These are phyloP conservation scores for Heterobasidion parviporum DNA, from an alignment of 1,284 basidiomycete genomes.

Conservation along the genomic window DNA sequence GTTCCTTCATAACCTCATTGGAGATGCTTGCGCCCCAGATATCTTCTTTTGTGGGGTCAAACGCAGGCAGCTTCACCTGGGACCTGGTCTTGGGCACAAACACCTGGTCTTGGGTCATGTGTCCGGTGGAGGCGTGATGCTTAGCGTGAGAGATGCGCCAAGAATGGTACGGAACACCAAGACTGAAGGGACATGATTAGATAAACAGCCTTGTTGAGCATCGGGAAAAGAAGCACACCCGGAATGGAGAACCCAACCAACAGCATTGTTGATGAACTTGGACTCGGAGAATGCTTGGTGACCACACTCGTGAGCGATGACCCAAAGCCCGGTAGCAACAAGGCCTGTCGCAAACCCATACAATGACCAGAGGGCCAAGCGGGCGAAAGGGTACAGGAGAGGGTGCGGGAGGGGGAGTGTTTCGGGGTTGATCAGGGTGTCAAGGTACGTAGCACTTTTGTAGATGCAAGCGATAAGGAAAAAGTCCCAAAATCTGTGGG, in stretches of 20 bases:
- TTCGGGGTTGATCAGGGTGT: constrained; percentile 53
- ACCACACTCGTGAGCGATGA: constrained; percentile 87
- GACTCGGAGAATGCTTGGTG: constrained; percentile 98
- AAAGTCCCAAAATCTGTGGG: constrained; percentile 64
- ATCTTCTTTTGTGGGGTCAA: constrained; percentile 66
- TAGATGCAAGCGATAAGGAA: constrained; percentile 64
- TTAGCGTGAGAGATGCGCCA: constrained; percentile 97
- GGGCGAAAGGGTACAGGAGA: constrained; percentile 53
- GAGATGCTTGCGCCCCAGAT: constrained; percentile 62
- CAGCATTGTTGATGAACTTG: constrained; percentile 88
- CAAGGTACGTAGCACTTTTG: constrained; percentile 64
- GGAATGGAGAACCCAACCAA: constrained; percentile 94
- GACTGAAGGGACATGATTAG: constrained; percentile 27
- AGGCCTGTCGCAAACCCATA: constrained; percentile 85
- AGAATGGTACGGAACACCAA: constrained; percentile 96
- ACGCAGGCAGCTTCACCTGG: constrained; percentile 53
- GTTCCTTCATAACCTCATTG: constrained; percentile 68
- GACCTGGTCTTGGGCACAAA: constrained; percentile 90
- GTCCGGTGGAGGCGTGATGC: constrained; percentile 93
- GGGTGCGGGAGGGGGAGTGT: constrained; percentile 54
- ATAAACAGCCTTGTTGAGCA: background rate
- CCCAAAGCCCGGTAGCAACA: constrained; percentile 91
- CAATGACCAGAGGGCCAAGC: constrained; percentile 70
- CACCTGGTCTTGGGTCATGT: constrained; percentile 95
- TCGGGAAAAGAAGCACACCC: constrained; percentile 40